phyloP scores from a whole-genome alignment of 768 basidiomycete species.

The Lactarius pseudohatsudake region DNA sequence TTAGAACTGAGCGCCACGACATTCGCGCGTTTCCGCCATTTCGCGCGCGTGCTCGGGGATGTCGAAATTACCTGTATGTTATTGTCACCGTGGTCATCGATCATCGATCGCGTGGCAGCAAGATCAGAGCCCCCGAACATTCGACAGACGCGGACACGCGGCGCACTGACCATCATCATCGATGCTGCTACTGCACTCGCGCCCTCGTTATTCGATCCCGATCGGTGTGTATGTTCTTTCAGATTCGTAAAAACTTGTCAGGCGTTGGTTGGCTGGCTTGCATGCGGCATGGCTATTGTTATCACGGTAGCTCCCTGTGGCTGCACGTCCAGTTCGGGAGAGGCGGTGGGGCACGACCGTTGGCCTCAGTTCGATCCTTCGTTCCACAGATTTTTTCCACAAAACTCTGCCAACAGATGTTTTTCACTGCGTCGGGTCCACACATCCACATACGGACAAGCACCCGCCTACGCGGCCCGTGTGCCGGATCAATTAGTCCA shows the following conservation, averaged over 20 bases:
- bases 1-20: no score
- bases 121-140: neutral
- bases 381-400: neutral
- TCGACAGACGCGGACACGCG: neutral
- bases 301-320: neutral
- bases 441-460: neutral
- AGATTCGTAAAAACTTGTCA: neutral
- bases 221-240: neutral
- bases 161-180: neutral
- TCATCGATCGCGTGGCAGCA: neutral
- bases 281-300: neutral
- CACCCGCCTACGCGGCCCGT: neutral
- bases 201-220: neutral
- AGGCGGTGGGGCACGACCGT: neutral
- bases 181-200: neutral
- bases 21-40: neutral
- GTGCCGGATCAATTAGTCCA: neutral
- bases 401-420: neutral
- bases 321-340: neutral
- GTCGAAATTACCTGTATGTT: neutral
- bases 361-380: neutral
- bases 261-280: neutral
- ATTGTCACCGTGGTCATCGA: neutral
- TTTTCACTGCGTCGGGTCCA: neutral
- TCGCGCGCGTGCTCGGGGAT: neutral